Base-by-base conservation (phyloP, 2,329 filamentous ascomycete species). In the Calonectria hawksworthii region DNA sequence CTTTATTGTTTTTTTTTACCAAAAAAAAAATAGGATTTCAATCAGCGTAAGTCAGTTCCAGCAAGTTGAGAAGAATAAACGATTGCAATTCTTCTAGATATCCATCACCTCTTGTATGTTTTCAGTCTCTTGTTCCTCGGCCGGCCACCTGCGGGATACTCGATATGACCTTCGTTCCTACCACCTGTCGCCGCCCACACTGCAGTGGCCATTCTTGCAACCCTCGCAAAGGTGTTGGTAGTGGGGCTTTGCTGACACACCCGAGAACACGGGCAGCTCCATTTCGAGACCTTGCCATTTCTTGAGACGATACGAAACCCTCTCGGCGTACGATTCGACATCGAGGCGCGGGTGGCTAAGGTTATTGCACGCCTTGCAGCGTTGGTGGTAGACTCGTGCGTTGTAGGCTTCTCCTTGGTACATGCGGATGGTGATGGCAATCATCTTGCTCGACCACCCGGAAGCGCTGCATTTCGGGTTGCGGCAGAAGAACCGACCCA, bases 341-440 rank as follows among this genome's bases (percentile, higher is more conserved):
- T 86, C 74, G 0, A 86, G 66, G 3, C 3, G 59, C 1, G 85
- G 79, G 9, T 38, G 63, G 18, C 83, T 82, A 2, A 85, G 74
- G 5, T 7, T 14, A 0, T 83, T 76, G 77, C 83, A 87, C 2
- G 8, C 2, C 9, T 68, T 77, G 80, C 86, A 87, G 1, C 80
- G 81, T 70, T 87, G 86, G 51, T 84, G 80, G 72, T 83, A 87
- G 0, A 87, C 83, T 2, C 80, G 52, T 0, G 81, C 85, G 65
- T 86, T 85, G 77, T 87, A 87, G 3, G 28, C 34, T 7, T 79
- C 61, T 0, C 50, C 59, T 0, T 30, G 32, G 52, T 85, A 87
- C 44, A 78, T 70, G 11, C 83, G 80, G 23, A 87, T 87, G 0
- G 76, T 77, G 18, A 85, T 83, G 9, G 83, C 75, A 21, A 87